phyloP scores from a whole-genome alignment of 2,329 filamentous ascomycete species.

The Xylaria sp. region DNA sequence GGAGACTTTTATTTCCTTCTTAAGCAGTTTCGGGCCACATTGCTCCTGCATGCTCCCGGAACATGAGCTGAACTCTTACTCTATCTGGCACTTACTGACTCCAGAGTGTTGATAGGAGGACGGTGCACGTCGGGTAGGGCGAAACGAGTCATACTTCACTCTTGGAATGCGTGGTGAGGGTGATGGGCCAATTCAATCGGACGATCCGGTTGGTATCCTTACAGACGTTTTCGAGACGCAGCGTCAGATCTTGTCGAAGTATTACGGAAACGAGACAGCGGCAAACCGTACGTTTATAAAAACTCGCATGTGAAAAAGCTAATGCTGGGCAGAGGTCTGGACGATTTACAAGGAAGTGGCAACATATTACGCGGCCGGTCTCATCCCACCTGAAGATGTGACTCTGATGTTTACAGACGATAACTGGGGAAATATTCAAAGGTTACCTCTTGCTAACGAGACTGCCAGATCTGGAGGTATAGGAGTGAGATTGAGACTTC shows the following conservation, averaged over 20 bases:
- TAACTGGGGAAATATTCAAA: constrained; percentile 70
- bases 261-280: constrained; percentile 53
- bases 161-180: constrained; percentile 58
- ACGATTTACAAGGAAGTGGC: constrained; percentile 71
- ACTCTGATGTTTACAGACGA: constrained; percentile 73
- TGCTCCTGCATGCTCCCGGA: too few relatives aligned
- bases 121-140: constrained; percentile 59
- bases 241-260: constrained; percentile 56
- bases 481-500: constrained; percentile 51
- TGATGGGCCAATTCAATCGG: constrained; percentile 29
- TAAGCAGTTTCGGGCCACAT: too few relatives aligned
- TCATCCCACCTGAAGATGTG: constrained; percentile 63
- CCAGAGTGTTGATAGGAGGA: too few relatives aligned
- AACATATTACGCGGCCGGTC: constrained; percentile 55
- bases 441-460: constrained; percentile 66
- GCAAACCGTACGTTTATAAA: constrained; percentile 46
- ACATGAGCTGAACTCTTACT: too few relatives aligned
- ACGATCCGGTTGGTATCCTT: constrained; percentile 31
- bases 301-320: background rate
- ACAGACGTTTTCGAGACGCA: constrained; percentile 61
- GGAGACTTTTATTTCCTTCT: too few relatives aligned
- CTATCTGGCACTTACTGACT: too few relatives aligned
- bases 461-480: constrained; percentile 64
- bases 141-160: constrained; percentile 65
- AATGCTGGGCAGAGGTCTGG: constrained; percentile 56